A percentile compares a stretch with the other conserved stretches of the same genome.
Conservation (phyloP, 2,329 filamentous ascomycete species). For the Stromatinia cepivora region DNA sequence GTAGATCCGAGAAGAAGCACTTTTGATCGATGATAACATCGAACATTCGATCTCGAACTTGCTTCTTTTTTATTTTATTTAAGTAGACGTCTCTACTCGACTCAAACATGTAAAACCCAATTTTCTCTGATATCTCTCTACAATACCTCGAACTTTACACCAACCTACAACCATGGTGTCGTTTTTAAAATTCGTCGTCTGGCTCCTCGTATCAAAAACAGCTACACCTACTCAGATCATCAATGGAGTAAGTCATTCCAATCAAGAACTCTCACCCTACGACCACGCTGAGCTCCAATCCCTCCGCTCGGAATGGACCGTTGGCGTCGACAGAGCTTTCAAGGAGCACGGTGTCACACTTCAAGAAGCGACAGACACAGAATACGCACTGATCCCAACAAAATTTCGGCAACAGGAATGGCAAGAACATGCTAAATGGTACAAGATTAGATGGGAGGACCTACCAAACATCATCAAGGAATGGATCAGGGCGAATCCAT, state of each 20-base stretch:
- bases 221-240: neutral
- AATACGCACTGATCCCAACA: neutral
- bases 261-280: neutral
- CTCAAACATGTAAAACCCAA: neutral
- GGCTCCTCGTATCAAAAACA: neutral
- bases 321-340: neutral
- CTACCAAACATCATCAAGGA: neutral
- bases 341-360: neutral
- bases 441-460: neutral
- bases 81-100: neutral
- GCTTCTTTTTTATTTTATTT: neutral
- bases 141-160: neutral
- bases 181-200: neutral
- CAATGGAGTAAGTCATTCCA: neutral
- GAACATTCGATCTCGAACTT: neutral
- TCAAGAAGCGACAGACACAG: neutral
- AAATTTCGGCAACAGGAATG: neutral
- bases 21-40: neutral
- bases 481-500: conserved; percentile 2
- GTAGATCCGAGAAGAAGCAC: no score
- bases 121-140: neutral
- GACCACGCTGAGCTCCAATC: neutral
- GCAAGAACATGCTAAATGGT: neutral
- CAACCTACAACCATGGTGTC: neutral
- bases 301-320: neutral